Conservation (phyloP, 305 asterid species). For the Nicotiana rustica region DNA sequence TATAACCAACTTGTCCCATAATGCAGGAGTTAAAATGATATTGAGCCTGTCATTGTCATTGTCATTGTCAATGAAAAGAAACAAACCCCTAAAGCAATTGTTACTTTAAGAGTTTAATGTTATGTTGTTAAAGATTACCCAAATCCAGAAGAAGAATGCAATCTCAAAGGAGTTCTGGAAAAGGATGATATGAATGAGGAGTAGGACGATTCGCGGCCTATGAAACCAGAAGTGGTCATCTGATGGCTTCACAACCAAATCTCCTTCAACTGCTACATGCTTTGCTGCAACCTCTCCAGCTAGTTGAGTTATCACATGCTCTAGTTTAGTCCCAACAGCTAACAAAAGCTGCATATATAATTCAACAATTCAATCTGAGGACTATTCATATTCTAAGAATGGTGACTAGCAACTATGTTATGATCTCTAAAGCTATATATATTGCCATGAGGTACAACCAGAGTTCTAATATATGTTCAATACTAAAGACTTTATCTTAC, state of each 20-base stretch:
- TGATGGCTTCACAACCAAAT: conserved; percentile 64
- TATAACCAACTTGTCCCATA: conserved; percentile 60
- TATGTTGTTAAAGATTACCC: conserved; percentile 47
- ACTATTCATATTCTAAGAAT: background rate
- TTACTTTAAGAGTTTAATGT: background rate
- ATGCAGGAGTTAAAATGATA: conserved; percentile 74
- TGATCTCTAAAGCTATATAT: background rate
- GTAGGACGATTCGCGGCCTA: conserved; percentile 63
- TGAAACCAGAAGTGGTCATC: conserved; percentile 81
- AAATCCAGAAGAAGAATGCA: conserved; percentile 77
- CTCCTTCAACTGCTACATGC: conserved; percentile 61
- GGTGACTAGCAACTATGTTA: background rate
- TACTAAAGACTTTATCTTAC: background rate
- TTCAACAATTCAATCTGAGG: background rate
- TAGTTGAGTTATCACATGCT: conserved; percentile 68
- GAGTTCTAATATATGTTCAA: background rate
- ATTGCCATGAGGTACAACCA: background rate
- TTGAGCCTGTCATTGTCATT: conserved; percentile 51
- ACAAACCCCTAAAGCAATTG: background rate
- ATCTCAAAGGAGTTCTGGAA: conserved; percentile 82
- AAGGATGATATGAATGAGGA: conserved; percentile 60
- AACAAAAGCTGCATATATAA: conserved; percentile 61
- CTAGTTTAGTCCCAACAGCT: conserved; percentile 73
- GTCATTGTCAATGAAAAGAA: conserved; percentile 26
- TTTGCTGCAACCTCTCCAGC: conserved; percentile 68